Conservation (phyloP, 2,329 filamentous ascomycete species). For the Fusarium goolgardi region DNA sequence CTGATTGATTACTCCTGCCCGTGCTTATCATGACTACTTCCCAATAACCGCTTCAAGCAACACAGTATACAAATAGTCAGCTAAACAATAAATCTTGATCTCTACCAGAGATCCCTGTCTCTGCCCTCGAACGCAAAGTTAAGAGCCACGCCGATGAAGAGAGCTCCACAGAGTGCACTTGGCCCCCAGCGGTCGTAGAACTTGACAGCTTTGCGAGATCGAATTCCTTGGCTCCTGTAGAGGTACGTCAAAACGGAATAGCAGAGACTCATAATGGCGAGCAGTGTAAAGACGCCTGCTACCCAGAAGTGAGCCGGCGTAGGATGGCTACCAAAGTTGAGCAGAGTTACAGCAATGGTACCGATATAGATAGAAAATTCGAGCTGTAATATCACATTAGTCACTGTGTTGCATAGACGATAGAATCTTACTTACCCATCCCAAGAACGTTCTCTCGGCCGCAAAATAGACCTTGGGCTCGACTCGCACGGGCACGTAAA, state of each 20-base stretch:
- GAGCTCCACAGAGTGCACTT: conserved; percentile 75
- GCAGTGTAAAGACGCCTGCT: conserved; percentile 81
- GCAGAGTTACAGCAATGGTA: conserved; percentile 83
- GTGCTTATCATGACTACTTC: not conserved
- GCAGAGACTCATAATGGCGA: conserved; percentile 80
- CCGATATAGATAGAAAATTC: conserved; percentile 97
- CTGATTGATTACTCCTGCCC: conserved; percentile 4
- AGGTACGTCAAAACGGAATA: conserved; percentile 89
- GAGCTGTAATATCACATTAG: conserved; percentile 64
- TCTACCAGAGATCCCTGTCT: conserved; percentile 66
- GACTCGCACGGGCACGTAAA: conserved; percentile 94
- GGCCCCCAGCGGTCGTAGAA: conserved; percentile 95
- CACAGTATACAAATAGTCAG: conserved; percentile 7
- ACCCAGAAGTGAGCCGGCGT: conserved; percentile 72
- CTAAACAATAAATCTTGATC: not conserved
- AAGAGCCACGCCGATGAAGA: conserved; percentile 78
- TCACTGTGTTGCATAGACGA: not conserved
- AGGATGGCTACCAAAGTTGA: conserved; percentile 79
- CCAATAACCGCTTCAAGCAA: conserved; percentile 22
- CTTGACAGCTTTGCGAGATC: conserved; percentile 82
- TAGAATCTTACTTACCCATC: conserved; percentile 74
- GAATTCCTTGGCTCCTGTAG: conserved; percentile 87
- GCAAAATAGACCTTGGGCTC: conserved; percentile 99
- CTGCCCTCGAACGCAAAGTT: conserved; percentile 86
- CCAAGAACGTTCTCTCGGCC: conserved; percentile 93